Evolutionary conservation across 306 rosid genomes (phyloP).

Genomic region (Purshia tridentata): DNA sequence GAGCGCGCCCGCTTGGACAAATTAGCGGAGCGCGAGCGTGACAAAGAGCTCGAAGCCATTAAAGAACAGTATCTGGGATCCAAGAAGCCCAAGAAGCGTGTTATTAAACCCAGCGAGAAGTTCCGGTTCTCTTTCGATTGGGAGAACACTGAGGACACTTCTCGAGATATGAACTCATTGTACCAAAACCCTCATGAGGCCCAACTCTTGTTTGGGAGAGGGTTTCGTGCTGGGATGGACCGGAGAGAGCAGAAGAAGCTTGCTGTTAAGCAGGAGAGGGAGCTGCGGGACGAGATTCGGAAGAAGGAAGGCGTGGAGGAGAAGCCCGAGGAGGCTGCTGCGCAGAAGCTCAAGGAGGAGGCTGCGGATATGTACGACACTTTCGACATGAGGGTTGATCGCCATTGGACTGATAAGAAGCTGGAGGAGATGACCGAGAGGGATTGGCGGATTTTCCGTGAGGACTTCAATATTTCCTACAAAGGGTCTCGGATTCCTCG

Average conservation of each 20-base stretch:
- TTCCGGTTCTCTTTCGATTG: conserved; percentile 88
- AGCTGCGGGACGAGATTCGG: conserved; percentile 64
- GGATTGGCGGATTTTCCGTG: conserved; percentile 89
- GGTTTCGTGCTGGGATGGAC: conserved; percentile 89
- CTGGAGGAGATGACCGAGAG: conserved; percentile 86
- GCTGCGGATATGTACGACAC: conserved; percentile 78
- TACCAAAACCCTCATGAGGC: conserved; percentile 96
- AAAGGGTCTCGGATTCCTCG: conserved; percentile 86
- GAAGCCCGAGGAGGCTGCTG: conserved; percentile 83
- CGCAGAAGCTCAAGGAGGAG: conserved; percentile 75
- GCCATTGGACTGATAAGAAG: conserved; percentile 92
- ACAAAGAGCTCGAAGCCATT: conserved; percentile 67
- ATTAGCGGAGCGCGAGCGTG: conserved; percentile 71
- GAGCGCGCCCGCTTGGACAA: conserved; percentile 68
- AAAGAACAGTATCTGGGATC: conserved; percentile 87
- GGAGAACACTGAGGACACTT: conserved; percentile 92
- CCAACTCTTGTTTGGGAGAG: conserved; percentile 77
- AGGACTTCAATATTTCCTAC: conserved; percentile 78
- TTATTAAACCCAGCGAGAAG: conserved; percentile 90
- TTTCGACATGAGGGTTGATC: conserved; percentile 85
- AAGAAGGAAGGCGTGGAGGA: conserved; percentile 76
- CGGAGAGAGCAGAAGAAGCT: conserved; percentile 93
- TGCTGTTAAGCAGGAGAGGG: conserved; percentile 88
- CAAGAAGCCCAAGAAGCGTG: conserved; percentile 87
- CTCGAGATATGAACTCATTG: conserved; percentile 73